Conservation (phyloP, 768 basidiomycete genomes). For the Russula dissimulans region DNA sequence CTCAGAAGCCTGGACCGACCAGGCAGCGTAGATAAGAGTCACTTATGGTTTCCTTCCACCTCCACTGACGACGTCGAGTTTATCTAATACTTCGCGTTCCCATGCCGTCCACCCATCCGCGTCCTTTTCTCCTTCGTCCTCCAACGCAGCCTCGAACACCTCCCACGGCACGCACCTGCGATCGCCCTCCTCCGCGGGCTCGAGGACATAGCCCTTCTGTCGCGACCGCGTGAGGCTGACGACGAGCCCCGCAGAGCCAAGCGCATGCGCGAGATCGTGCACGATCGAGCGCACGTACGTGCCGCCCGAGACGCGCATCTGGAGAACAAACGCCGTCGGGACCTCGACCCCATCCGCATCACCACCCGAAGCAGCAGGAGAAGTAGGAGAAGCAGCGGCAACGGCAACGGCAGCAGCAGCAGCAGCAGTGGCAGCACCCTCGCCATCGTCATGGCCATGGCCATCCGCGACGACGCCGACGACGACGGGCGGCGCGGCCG, state of each 20-base stretch:
- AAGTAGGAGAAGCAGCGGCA: no score
- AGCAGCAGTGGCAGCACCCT: conserved; percentile 21
- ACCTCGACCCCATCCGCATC: conserved; percentile 22
- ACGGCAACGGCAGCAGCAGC: no score
- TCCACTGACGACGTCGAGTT: conserved; percentile 47
- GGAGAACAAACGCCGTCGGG: conserved; percentile 76
- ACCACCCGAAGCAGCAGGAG: no score
- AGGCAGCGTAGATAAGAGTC: no score
- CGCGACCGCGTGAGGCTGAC: conserved; percentile 83
- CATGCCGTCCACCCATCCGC: conserved; percentile 66
- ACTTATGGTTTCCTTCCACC: background rate
- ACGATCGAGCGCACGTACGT: conserved; percentile 96
- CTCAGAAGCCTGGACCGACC: background rate
- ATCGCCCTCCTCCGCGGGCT: conserved; percentile 43
- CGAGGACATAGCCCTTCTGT: conserved; percentile 71
- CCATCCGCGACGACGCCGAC: conserved; percentile 25
- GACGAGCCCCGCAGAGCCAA: conserved; percentile 89
- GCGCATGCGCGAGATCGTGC: conserved; percentile 78
- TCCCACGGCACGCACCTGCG: conserved; percentile 64
- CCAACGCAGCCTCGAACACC: conserved; percentile 53
- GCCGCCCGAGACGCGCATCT: conserved; percentile 91
- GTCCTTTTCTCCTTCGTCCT: conserved; percentile 44
- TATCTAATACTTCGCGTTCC: conserved; percentile 73
- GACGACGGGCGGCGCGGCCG: conserved; percentile 23
- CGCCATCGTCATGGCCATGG: background rate